These are phyloP conservation scores for Lathyrus oleraceus DNA, from an alignment of 306 rosid genomes.

Conservation along the genomic window DNA sequence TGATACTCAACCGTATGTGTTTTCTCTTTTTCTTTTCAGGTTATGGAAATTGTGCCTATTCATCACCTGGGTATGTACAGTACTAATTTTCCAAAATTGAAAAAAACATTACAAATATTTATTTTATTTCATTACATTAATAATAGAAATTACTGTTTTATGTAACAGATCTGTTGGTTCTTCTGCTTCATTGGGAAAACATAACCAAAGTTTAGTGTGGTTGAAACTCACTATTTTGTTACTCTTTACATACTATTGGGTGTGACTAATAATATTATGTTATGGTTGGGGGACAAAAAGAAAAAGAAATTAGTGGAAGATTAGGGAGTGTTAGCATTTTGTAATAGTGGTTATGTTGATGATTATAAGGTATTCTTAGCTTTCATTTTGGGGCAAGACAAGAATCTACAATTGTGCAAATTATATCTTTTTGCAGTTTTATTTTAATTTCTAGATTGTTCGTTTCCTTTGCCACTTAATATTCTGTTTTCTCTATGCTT, in stretches of 20 bases:
- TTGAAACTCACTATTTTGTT: conserved; percentile 44
- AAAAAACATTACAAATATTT: not conserved
- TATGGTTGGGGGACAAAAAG: conserved; percentile 27
- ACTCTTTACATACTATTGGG: conserved; percentile 52
- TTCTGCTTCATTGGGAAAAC: conserved; percentile 43
- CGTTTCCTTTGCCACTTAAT: conserved; percentile 6
- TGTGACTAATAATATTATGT: conserved; percentile 44
- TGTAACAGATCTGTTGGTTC: conserved; percentile 57
- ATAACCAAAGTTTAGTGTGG: conserved; percentile 35
- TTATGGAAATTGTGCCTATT: conserved; percentile 68
- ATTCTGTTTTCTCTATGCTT: conserved; percentile 2
- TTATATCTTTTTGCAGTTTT: conserved; percentile 33
- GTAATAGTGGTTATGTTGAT: conserved; percentile 38
- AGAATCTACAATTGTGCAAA: conserved; percentile 58
- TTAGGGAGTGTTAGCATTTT: conserved; percentile 37
- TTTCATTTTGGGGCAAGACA: conserved; percentile 61
- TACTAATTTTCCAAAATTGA: conserved; percentile 9
- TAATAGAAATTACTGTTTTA: not conserved
- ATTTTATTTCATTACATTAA: not conserved
- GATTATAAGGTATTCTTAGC: conserved; percentile 63
- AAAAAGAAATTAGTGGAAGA: conserved; percentile 31
- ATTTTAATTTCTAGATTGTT: conserved; percentile 23
- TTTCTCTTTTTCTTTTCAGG: conserved; percentile 49
- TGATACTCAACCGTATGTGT: not conserved
- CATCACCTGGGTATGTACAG: conserved; percentile 64